Percentiles rank a stretch among this genome's conserved stretches.
Evolutionary conservation across 257 asterid species (phyloP).

Genomic region (Primulina eburnea): DNA sequence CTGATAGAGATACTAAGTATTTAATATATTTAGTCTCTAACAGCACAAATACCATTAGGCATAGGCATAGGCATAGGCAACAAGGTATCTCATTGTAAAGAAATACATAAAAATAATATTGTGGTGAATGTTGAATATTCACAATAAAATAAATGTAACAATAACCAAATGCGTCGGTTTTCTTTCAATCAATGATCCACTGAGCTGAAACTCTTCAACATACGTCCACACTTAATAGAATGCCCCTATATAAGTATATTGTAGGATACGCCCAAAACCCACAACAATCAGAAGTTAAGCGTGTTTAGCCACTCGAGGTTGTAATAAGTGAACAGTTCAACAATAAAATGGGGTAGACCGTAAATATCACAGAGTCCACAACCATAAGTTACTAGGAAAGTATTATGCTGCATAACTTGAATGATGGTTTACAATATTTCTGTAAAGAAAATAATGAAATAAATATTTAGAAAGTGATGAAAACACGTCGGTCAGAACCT

Average conservation of each 20-base stretch:
- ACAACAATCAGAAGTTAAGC: neutral
- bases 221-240: neutral
- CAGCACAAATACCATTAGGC: conserved; percentile 10
- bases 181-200: conserved; percentile 12
- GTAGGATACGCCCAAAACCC: neutral
- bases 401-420: neutral
- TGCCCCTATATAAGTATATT: neutral
- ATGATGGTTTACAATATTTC: conserved; percentile 3
- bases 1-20: conserved; percentile 1
- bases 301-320: too few species aligned
- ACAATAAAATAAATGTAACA: neutral
- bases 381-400: conserved; percentile 12
- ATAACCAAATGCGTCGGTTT: neutral
- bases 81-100: conserved; percentile 5
- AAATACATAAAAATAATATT: neutral
- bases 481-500: conserved; percentile 45
- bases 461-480: conserved; percentile 3
- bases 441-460: neutral
- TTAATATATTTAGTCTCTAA: neutral
- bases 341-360: too few species aligned
- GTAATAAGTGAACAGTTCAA: too few species aligned
- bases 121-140: conserved; percentile 4
- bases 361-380: neutral
- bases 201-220: neutral
- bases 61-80: conserved; percentile 17